Base-by-base conservation (phyloP, 257 asterid genomes). In the Nicotiana tomentosiformis region DNA sequence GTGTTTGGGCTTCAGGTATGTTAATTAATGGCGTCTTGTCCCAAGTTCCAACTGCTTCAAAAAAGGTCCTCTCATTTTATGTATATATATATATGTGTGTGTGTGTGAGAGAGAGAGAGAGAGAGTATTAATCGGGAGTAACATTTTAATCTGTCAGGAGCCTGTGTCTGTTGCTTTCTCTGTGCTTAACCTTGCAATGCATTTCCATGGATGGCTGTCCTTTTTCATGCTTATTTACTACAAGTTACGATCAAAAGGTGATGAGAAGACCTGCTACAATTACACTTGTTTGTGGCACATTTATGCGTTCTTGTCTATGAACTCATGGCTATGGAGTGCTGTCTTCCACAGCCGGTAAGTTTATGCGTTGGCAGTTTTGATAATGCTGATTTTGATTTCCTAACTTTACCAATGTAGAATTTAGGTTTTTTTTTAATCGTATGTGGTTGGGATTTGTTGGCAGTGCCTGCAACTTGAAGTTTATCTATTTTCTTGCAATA, bases 161-260 rank as follows among this genome's bases (percentile, higher is more conserved):
- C 98, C 98, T 82, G 96, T 92, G 85, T 92, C 97, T 35, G 97
- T 94, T 68, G 98, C 97, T 84, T 84, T 94, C 62, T 94, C 97
- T 51, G 94, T 91, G 43, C 93, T 94, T 74, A 94, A 93, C 87
- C 97, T 94, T 70, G 97, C 97, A 29, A 90, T 91, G 66, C 97
- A 94, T 53, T 92, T 94, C 86, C 97, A 94, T 78, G 97, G 98
- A 82, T 94, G 97, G 98, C 91, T 94, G 46, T 94, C 98, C 29
- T 94, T 93, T 83, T 92, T 91, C 88, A 76, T 7, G 1, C 80
- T 76, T 76, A 51, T 76, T 76, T 76, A 29, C 80, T 76, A 29
- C 46, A 94, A 93, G 87, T 89, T 93, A 83, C 90, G 89, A 46
- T 89, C 87, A 53, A 88, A 90, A 80, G 90, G 89, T 10, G 91